phyloP scores from a whole-genome alignment of 495 filamentous ascomycete species.

The Friedmanniomyces endolithicus region DNA sequence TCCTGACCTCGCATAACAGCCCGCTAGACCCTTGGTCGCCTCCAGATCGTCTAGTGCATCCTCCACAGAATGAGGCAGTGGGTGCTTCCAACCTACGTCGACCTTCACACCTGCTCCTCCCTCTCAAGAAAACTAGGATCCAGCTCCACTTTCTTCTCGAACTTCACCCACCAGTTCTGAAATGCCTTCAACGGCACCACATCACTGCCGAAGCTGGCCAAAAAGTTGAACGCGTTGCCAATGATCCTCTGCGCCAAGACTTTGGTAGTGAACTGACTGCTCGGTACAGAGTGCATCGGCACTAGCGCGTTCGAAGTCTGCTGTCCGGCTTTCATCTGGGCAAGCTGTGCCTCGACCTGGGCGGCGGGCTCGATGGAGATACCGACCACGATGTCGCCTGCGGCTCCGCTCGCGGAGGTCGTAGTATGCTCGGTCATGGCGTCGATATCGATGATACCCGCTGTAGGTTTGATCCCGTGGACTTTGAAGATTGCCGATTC shows the following conservation, averaged over 20 bases:
- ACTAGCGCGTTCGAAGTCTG: constrained; percentile 27
- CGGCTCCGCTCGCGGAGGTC: not conserved
- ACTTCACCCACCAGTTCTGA: constrained; percentile 94
- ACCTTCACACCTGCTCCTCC: constrained; percentile 35
- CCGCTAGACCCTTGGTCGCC: no score
- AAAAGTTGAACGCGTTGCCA: constrained; percentile 91
- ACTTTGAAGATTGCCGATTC: constrained; percentile 80
- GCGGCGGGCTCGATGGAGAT: constrained; percentile 68
- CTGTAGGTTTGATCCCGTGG: constrained; percentile 13
- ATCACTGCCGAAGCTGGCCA: constrained; percentile 79
- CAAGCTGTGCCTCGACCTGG: constrained; percentile 57
- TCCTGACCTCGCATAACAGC: no score
- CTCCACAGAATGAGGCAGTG: no score
- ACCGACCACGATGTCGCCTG: constrained; percentile 51
- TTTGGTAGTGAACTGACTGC: constrained; percentile 44
- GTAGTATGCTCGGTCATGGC: constrained; percentile 29
- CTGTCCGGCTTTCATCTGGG: constrained; percentile 39
- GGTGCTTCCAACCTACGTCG: not conserved
- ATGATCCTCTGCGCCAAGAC: constrained; percentile 85
- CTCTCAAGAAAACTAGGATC: constrained; percentile 87
- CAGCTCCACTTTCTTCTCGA: constrained; percentile 72
- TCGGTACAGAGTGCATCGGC: constrained; percentile 18
- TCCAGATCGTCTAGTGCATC: no score
- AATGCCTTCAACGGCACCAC: constrained; percentile 83
- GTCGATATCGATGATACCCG: constrained; percentile 27